Percentiles rank a stretch among this genome's conserved stretches.
phyloP scores from a whole-genome alignment of 805 yeast genomes.

The Saccharomyces mikatae region DNA sequence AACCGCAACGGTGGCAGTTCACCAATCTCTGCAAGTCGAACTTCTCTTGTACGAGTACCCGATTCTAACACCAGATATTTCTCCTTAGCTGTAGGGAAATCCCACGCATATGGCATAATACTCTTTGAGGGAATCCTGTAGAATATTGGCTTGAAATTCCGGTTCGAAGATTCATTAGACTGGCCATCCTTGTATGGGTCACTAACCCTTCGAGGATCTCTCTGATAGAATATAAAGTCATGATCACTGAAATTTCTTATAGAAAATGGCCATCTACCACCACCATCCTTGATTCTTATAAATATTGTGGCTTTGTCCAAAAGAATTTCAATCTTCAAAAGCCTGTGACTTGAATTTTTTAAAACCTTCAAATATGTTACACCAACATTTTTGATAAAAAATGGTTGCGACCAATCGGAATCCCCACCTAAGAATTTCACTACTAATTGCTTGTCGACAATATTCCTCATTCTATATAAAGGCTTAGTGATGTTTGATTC shows the following conservation, averaged over 20 bases:
- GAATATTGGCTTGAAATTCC: constrained; percentile 64
- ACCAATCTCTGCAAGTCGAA: constrained; percentile 91
- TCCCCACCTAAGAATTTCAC: constrained; percentile 50
- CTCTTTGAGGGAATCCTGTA: constrained; percentile 81
- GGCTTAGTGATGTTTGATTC: constrained; percentile 45
- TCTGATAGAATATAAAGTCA: constrained; percentile 82
- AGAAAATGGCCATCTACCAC: constrained; percentile 84
- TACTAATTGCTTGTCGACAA: constrained; percentile 50
- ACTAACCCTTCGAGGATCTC: constrained; percentile 51
- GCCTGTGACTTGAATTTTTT: constrained; percentile 56
- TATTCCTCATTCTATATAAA: constrained; percentile 49
- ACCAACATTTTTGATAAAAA: constrained; percentile 77
- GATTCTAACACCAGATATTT: constrained; percentile 72
- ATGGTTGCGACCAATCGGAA: constrained; percentile 80
- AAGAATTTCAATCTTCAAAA: constrained; percentile 63
- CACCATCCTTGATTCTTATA: constrained; percentile 64
- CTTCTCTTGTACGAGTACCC: constrained; percentile 64
- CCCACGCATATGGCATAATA: constrained; percentile 98
- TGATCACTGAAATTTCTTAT: constrained; percentile 80
- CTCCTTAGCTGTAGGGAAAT: constrained; percentile 81
- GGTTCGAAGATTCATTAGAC: constrained; percentile 39
- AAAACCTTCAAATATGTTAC: constrained; percentile 64
- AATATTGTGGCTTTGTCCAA: constrained; percentile 80
- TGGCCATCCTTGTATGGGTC: constrained; percentile 44
- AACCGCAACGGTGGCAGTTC: constrained; percentile 78